These are phyloP conservation scores for Pseudogymnoascus sp. DNA, from an alignment of 2,329 filamentous ascomycete genomes.

Conservation along the genomic window DNA sequence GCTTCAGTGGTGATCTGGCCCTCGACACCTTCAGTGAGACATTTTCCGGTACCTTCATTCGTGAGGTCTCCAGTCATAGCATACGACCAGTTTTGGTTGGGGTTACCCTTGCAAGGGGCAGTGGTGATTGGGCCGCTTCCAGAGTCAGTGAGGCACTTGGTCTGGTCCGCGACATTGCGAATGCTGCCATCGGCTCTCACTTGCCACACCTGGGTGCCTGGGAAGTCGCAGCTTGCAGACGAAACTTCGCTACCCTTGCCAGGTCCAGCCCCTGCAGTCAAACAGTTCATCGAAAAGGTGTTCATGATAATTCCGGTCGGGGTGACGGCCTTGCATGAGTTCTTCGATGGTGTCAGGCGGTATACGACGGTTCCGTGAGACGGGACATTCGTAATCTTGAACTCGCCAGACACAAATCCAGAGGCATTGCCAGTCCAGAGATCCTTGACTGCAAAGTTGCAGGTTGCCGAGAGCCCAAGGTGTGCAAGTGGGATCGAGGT, in stretches of 20 bases:
- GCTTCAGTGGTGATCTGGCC: conserved; percentile 21
- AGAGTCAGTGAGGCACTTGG: background rate
- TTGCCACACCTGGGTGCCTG: conserved; percentile 37
- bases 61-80: conserved; percentile 36
- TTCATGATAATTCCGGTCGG: conserved; percentile 44
- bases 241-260: conserved; percentile 25
- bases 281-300: conserved; percentile 36
- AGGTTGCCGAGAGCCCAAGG: conserved; percentile 20
- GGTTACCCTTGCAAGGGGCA: conserved; percentile 17
- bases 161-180: conserved; percentile 30
- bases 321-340: conserved; percentile 22
- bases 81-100: conserved; percentile 36
- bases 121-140: conserved; percentile 28
- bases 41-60: conserved; percentile 28
- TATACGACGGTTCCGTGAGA: conserved; percentile 32
- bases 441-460: conserved; percentile 29
- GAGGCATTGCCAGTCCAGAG: conserved; percentile 34
- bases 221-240: conserved; percentile 32
- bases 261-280: conserved; percentile 24
- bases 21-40: conserved; percentile 32
- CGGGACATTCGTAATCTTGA: conserved; percentile 31
- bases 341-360: conserved; percentile 31
- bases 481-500: conserved; percentile 26
- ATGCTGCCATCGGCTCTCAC: conserved; percentile 29
- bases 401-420: conserved; percentile 24